Evolutionary conservation across 2,329 filamentous ascomycete species (phyloP), one percentile per base, ranked within the genome.

Genomic region (Colletotrichum shisoi): DNA sequence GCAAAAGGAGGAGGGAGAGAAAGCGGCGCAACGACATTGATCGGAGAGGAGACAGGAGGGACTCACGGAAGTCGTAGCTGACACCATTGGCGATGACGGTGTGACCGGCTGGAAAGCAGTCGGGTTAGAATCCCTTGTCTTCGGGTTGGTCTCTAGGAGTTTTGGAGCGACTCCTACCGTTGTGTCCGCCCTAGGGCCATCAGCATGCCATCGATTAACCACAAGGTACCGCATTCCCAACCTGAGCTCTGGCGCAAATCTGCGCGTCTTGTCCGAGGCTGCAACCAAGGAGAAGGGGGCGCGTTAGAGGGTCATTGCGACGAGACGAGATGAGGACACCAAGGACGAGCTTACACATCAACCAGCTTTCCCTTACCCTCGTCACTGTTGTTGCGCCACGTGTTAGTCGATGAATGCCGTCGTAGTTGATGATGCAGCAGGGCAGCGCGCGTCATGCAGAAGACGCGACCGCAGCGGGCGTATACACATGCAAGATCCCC

Each of bases 341-440:
- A 19, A 59, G 54, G 45, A 34, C 54, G 72, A 68, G 70, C 70
- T 52, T 74, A 77, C 64, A 76, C 76, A 63, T 79, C 77, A 61
- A 73, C 74, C 69, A 79, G 69, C 69, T 79, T 79, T 60, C 77
- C 77, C 72, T 79, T 79, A 69, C 76, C 76, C 72, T 78, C 76
- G 71, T 78, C 76, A 67, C 76, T 76, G 77, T 63, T 61, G 62
- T 44, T 45, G 57, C 31, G 52, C 31, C 27, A 51, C 13, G 19
- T 59, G 65, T 68, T 56, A 68, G 65, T 68, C 19, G n/a, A 13
- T 44, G 37, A 34, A 40, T 27, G 21, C 34, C 39, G 56, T 59
- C 27, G 37, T 49, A 27, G 52, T 56, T 49, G 65, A 42, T 44
- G 65, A 42, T 62, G 17, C 61, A 60, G 49, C 49, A 56, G 49